A percentile compares a stretch with the other conserved stretches of the same genome.
Conservation (phyloP, 768 basidiomycete species). For the Termitomyces titanicus region DNA sequence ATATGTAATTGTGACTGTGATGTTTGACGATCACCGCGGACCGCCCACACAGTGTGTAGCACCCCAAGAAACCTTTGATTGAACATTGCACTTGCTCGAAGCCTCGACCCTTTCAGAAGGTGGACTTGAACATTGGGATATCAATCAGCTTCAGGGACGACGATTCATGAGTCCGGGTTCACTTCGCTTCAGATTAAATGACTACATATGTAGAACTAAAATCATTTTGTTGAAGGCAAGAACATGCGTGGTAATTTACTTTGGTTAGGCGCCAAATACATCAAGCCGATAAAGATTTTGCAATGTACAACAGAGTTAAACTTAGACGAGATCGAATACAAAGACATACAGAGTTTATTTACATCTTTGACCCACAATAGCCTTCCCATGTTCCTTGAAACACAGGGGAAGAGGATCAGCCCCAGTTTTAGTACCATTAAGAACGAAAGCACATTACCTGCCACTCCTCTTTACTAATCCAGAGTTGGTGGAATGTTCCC, state of each 20-base stretch:
- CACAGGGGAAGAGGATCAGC: constrained; percentile 1
- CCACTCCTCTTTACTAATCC: constrained; percentile 95
- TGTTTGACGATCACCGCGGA: too few relatives aligned
- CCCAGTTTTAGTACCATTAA: neutral
- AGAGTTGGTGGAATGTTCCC: constrained; percentile 96
- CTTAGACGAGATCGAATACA: neutral
- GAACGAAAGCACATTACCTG: constrained; percentile 48
- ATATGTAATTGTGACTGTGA: too few relatives aligned
- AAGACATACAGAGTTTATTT: constrained; percentile 45
- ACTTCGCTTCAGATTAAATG: neutral
- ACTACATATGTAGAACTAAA: neutral
- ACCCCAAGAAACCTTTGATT: too few relatives aligned
- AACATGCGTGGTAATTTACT: neutral
- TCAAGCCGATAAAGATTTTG: neutral
- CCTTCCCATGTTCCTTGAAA: constrained; percentile 72
- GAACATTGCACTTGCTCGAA: too few relatives aligned
- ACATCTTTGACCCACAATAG: constrained; percentile 82
- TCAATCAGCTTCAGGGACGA: neutral
- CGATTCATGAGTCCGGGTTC: neutral
- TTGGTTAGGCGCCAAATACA: neutral
- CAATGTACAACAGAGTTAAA: neutral
- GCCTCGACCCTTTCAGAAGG: too few relatives aligned
- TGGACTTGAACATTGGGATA: too few relatives aligned
- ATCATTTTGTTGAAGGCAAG: neutral
- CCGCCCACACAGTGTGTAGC: too few relatives aligned